Conservation (phyloP, 2,329 filamentous ascomycete genomes). For the Paracoccidioides lutzii region DNA sequence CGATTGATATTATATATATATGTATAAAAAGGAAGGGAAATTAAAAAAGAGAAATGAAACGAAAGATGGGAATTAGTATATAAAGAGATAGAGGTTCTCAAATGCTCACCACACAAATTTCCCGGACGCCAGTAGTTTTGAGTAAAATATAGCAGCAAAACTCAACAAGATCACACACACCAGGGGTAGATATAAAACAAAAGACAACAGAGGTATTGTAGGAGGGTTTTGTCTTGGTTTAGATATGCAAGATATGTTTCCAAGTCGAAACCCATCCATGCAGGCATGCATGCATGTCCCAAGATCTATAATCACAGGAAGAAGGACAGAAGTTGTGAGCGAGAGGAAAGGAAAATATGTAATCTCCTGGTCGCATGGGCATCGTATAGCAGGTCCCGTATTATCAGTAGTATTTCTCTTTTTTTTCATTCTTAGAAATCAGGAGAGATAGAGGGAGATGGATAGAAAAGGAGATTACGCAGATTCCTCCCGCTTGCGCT, state of each 20-base stretch:
- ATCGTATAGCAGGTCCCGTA: constrained; percentile 16
- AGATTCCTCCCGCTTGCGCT: constrained; percentile 55
- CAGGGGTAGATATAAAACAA: neutral
- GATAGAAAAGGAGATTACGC: constrained; percentile 3
- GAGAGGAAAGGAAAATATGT: constrained; percentile 10
- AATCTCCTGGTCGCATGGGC: constrained; percentile 29
- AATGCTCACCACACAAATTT: neutral
- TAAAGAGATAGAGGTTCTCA: neutral
- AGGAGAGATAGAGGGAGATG: constrained; percentile 5
- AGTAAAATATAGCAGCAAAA: neutral
- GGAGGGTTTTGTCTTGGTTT: too few relatives aligned
- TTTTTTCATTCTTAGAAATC: neutral
- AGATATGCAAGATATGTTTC: too few relatives aligned
- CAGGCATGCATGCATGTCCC: neutral
- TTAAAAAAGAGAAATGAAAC: neutral
- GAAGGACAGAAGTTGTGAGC: constrained; percentile 6
- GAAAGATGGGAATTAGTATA: neutral
- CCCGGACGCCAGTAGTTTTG: neutral
- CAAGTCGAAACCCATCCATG: neutral
- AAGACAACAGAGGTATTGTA: neutral
- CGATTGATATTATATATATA: neutral
- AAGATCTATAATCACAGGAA: neutral
- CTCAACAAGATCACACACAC: neutral
- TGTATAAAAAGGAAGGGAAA: neutral
- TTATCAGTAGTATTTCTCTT: neutral